phyloP scores from a whole-genome alignment of 2,329 filamentous ascomycete genomes.

The Penicillium glabrum region DNA sequence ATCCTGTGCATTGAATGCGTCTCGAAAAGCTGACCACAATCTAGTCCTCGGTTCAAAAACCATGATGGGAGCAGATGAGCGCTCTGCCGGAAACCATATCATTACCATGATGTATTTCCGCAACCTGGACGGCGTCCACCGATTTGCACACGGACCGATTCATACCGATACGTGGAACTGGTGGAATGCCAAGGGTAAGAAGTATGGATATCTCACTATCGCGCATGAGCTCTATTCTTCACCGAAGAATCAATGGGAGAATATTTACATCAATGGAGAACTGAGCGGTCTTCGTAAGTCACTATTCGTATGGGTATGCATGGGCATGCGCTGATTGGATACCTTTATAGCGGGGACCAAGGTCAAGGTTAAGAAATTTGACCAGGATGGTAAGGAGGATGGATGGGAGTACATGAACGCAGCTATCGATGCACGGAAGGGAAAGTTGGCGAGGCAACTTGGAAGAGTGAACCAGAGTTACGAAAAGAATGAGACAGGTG shows the following conservation, averaged over 20 bases:
- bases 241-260: conserved; percentile 43
- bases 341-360: not conserved
- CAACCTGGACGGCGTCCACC: conserved; percentile 42
- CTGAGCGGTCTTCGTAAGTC: conserved; percentile 32
- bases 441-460: not conserved
- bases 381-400: not conserved
- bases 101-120: conserved; percentile 45
- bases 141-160: conserved; percentile 42
- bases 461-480: not conserved
- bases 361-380: conserved; percentile 1
- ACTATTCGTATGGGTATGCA: not conserved
- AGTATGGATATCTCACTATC: conserved; percentile 43
- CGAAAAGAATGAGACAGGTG: not conserved
- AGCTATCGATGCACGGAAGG: not conserved
- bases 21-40: not conserved
- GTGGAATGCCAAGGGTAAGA: conserved; percentile 40
- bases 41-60: not conserved
- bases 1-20: not conserved
- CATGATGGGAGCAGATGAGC: conserved; percentile 21
- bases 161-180: conserved; percentile 47
- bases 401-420: not conserved
- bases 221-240: conserved; percentile 48
- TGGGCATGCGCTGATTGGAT: not conserved
- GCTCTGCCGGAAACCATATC: conserved; percentile 34
- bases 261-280: conserved; percentile 43